Evolutionary conservation across 495 filamentous ascomycete genomes (phyloP).

Genomic region (Trichocladium antarcticum): DNA sequence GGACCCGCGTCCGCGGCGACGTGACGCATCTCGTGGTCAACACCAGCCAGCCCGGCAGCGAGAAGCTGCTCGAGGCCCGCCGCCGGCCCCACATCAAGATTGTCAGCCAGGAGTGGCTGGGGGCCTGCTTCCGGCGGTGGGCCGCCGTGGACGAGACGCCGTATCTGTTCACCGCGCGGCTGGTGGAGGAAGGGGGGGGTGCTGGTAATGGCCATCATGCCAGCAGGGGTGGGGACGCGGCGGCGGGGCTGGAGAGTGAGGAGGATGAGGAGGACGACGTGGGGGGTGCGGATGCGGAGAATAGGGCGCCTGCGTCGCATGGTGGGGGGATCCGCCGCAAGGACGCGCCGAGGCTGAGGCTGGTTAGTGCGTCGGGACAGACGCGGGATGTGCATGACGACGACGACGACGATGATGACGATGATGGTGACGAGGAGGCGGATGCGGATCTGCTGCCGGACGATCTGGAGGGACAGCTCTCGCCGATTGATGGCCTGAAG

Average conservation of each 20-base stretch:
- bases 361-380: constrained; percentile 9
- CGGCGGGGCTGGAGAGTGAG: background rate
- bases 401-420: constrained; percentile 38
- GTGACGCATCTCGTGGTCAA: constrained; percentile 46
- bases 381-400: constrained; percentile 28
- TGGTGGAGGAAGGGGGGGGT: constrained; percentile 8
- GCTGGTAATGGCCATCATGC: no score
- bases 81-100: constrained; percentile 66
- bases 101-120: constrained; percentile 80
- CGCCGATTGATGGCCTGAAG: constrained; percentile 43
- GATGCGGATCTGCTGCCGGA: constrained; percentile 32
- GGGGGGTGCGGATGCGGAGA: constrained; percentile 27
- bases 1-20: constrained; percentile 37
- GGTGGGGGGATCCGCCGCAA: constrained; percentile 5
- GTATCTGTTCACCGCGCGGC: constrained; percentile 52
- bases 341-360: constrained; percentile 12
- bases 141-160: constrained; percentile 57
- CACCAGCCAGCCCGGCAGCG: constrained; percentile 58
- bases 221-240: background rate
- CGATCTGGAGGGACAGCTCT: constrained; percentile 37
- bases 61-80: constrained; percentile 74
- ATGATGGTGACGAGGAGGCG: constrained; percentile 36
- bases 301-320: background rate
- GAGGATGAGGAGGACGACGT: constrained; percentile 9
- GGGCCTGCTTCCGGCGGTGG: constrained; percentile 72